Base-by-base conservation (phyloP, 2,329 filamentous ascomycete genomes). In the Monilinia aucupariae region DNA sequence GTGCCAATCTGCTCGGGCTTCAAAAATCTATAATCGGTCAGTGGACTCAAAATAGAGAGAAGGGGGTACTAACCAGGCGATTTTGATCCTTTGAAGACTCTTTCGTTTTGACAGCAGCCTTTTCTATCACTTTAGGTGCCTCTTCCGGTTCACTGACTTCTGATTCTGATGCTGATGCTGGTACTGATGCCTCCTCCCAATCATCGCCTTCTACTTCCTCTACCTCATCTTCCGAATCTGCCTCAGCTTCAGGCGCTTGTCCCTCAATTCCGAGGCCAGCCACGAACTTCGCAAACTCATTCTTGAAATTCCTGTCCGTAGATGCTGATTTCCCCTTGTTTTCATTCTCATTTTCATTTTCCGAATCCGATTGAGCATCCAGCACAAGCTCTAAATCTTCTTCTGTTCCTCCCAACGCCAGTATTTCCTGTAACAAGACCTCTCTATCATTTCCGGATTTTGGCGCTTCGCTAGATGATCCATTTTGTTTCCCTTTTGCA, bases 1-100 rank as follows among this genome's bases (percentile, higher is more conserved):
- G 73, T 88, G 85, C 87, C 87, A 90, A 74, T 90, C 87, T 25
- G 86, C 81, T 70, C 85, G 80, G 59, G 86, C 84, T 66, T 80
- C 77, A 70, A 89, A 81, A 48, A 78, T 75, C 85, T 86, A 72
- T 64, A 65, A 52, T 59, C 43, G 64, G 67, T 74, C 67, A 73
- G 70, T 70, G 64, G 67, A 69, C 66, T 66, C 55, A 66, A 59
- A 37, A 37, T 59, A 51, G 41, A 41, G 30, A 22, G 27, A 58
- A 45, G 53, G 34, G 27, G 61, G 27, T 67, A 72, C 73, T 68
- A 63, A 75, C 73, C 55, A 75, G 69, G 49, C 71, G 71, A 61
- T 73, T 74, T 34, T 67, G 58, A 60, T 71, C 69, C 37, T 71
- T 72, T 54, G 62, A 62, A 20, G 62, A 58, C 45, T 64, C 64